phyloP scores from a whole-genome alignment of 306 rosid genomes.

The Rosa multiflora region DNA sequence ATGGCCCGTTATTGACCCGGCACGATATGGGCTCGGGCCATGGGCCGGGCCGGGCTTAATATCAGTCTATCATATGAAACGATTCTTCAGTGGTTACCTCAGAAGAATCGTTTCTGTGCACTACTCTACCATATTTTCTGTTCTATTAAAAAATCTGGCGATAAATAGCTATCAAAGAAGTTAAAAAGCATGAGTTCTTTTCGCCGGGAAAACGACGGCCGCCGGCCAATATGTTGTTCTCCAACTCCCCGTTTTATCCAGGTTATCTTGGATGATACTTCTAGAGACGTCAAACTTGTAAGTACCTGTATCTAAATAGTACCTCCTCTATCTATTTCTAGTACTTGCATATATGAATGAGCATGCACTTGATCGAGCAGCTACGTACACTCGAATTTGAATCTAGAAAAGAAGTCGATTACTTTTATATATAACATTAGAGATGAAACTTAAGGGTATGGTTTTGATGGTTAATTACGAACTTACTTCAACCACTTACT shows the following conservation, averaged over 20 bases:
- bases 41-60: no score
- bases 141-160: background rate
- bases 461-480: background rate
- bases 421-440: background rate
- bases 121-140: background rate
- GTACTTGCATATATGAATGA: background rate
- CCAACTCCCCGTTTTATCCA: constrained; percentile 13
- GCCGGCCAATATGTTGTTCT: background rate
- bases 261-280: background rate
- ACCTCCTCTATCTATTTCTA: background rate
- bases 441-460: background rate
- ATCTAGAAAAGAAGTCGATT: background rate
- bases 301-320: background rate
- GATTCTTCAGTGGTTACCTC: background rate
- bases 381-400: background rate
- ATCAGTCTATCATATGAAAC: background rate
- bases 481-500: background rate
- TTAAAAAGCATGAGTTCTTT: background rate
- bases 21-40: no score
- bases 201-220: background rate
- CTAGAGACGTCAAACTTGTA: background rate
- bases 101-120: no score
- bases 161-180: no score
- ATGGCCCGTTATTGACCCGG: no score
- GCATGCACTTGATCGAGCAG: background rate